Base-by-base conservation (phyloP, 768 basidiomycete species). In the Paxillus rubicundulus region DNA sequence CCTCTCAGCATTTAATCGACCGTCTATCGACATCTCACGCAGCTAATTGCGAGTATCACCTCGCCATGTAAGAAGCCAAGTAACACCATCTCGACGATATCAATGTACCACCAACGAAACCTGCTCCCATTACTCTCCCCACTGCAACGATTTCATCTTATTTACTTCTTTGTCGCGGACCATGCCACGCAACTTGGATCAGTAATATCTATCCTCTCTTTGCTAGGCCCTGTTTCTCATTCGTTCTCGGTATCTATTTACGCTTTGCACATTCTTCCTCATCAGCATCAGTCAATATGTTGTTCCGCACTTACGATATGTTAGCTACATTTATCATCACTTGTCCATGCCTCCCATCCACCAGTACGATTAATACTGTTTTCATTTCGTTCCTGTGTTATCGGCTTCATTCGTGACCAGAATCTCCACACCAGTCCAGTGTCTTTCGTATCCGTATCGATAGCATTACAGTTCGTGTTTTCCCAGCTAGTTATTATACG, bases 41-140 rank as follows among this genome's bases (percentile, higher is more conserved):
- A 58, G 61, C 53, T 70, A 71, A 69, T 70, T 12, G 57, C 63
- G 54, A 50, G 51, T 49, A 18, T 60, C 55, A 33, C 42, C 48
- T 50, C 54, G 54, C 33, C 53, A 62, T 62, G 59, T 58, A 57
- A 55, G 40, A 51, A 49, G 38, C 38, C 59, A 57, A 54, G 30
- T 59, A 55, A 48, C 59, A 14, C 21, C 61, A 71, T 65, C 57
- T 71, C 58, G 58, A 51, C 49, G 41, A 51, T 45, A 56, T 24
- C 56, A 42, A 63, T 69, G 70, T 70, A 69, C 54, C 54, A 52
- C 52, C 61, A 55, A 50, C 59, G 49, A 68, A 12, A 57, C 61
- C 52, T 62, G 54, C 49, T 50, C 56, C 49, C 49, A 56, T 51
- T 56, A 49, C 34, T 30, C 39, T 45, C 34, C 47, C 49, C 46